phyloP scores from a whole-genome alignment of 768 basidiomycete genomes.

The Rhizopogon vesiculosus region DNA sequence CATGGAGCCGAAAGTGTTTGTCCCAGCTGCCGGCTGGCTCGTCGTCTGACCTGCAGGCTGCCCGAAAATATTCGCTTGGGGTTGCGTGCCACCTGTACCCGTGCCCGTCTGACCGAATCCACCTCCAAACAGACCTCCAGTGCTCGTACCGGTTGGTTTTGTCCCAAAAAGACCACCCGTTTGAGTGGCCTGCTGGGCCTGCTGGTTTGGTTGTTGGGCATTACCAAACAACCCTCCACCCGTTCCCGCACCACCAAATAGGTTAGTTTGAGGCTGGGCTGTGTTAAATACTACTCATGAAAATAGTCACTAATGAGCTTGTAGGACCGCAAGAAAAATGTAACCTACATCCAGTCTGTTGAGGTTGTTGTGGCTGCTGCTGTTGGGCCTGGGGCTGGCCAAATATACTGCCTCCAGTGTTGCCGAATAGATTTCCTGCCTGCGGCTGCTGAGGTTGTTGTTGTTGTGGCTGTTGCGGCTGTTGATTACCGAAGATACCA shows the following conservation, averaged over 20 bases:
- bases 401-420: conserved; percentile 21
- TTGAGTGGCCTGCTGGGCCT: conserved; percentile 32
- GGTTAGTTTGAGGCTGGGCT: conserved; percentile 23
- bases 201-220: conserved; percentile 29
- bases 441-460: conserved; percentile 9
- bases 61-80: conserved; percentile 44
- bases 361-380: conserved; percentile 34
- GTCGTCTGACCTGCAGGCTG: conserved; percentile 41
- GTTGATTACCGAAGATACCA: conserved; percentile 26
- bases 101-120: conserved; percentile 38
- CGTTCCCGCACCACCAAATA: not conserved
- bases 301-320: not conserved
- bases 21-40: conserved; percentile 26
- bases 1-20: conserved; percentile 35
- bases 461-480: conserved; percentile 18
- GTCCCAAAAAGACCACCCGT: conserved; percentile 22
- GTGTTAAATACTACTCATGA: conserved; percentile 15
- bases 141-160: conserved; percentile 25
- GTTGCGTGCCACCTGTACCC: conserved; percentile 23
- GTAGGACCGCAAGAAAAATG: conserved; percentile 20
- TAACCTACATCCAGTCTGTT: conserved; percentile 33
- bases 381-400: conserved; percentile 29
- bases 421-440: conserved; percentile 24
- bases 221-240: conserved; percentile 34
- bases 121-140: conserved; percentile 43